A percentile compares a stretch with the other conserved stretches of the same genome.
Evolutionary conservation across 352 stramenopile genomes (phyloP).

Genomic region (Blastocystis sp.): DNA sequence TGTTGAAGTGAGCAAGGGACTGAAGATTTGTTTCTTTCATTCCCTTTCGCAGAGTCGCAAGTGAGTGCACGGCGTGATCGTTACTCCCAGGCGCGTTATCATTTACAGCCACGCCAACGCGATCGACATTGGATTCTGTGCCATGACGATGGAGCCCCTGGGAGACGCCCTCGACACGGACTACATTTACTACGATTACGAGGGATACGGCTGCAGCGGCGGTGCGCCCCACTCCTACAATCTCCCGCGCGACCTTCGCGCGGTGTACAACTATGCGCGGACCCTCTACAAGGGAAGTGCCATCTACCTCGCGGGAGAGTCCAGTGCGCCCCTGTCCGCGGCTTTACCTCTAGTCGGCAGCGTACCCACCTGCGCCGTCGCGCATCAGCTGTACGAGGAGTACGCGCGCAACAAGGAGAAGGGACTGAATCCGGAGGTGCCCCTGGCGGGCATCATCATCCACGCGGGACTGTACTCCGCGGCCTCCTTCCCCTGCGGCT

Average conservation of each 20-base stretch:
- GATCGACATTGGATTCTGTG: conserved; percentile 8
- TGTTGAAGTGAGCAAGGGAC: background rate
- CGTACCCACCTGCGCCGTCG: conserved; percentile 44
- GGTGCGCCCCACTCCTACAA: background rate
- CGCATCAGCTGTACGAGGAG: conserved; percentile 16
- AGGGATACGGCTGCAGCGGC: conserved; percentile 45
- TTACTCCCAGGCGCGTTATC: conserved; percentile 41
- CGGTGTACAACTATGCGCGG: conserved; percentile 43
- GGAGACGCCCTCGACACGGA: conserved; percentile 29
- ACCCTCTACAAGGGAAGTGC: conserved; percentile 19
- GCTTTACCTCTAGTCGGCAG: conserved; percentile 46
- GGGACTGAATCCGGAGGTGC: background rate
- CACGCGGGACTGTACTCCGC: conserved; percentile 51
- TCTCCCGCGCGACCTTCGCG: conserved; percentile 51
- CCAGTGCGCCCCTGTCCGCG: background rate
- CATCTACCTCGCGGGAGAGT: conserved; percentile 55
- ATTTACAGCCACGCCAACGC: conserved; percentile 66
- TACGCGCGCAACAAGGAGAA: background rate
- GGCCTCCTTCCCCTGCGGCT: conserved; percentile 52
- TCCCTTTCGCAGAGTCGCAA: conserved; percentile 40
- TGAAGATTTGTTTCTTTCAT: conserved; percentile 1
- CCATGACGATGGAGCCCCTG: background rate
- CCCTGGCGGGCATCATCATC: conserved; percentile 30
- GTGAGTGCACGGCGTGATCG: background rate
- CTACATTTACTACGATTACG: conserved; percentile 59